Evolutionary conservation across 2,329 filamentous ascomycete species (phyloP).

Genomic region (Harringtonia aguacate): DNA sequence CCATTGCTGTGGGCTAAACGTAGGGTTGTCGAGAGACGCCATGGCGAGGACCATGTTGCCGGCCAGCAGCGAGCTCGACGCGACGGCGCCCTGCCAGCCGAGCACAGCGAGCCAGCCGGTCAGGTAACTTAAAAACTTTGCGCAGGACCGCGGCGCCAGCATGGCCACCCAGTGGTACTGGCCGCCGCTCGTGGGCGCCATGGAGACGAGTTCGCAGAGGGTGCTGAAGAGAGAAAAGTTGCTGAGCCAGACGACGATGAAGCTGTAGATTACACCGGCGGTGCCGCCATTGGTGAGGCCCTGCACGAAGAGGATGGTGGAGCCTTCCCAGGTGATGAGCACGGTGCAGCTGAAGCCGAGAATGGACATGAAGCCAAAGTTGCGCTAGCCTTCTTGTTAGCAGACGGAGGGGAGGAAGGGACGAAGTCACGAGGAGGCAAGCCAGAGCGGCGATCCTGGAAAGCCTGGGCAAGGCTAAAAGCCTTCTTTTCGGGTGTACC

Average conservation of each 20-base stretch:
- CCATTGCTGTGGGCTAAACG: conserved; percentile 28
- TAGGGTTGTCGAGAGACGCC: conserved; percentile 25
- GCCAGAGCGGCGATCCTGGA: too few relatives aligned
- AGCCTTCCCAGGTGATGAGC: conserved; percentile 38
- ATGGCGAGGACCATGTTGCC: conserved; percentile 35
- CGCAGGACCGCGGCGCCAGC: conserved; percentile 28
- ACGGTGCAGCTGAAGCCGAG: conserved; percentile 40
- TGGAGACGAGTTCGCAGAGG: conserved; percentile 34
- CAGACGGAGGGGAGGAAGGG: too few relatives aligned
- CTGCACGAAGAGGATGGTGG: conserved; percentile 20
- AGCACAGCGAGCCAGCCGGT: conserved; percentile 33
- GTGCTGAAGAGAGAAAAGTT: conserved; percentile 34
- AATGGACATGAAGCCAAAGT: conserved; percentile 36
- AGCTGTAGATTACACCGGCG: conserved; percentile 36
- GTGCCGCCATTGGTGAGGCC: conserved; percentile 36
- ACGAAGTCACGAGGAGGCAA: too few relatives aligned
- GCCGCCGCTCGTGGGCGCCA: conserved; percentile 35
- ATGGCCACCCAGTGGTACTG: conserved; percentile 42
- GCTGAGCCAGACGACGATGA: conserved; percentile 19
- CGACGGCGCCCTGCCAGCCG: conserved; percentile 13
- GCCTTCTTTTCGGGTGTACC: too few relatives aligned
- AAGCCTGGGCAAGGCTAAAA: too few relatives aligned
- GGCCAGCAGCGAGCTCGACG: conserved; percentile 23
- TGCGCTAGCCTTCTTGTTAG: too few relatives aligned
- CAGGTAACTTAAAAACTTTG: conserved; percentile 29